Base-by-base conservation (phyloP, 1,284 basidiomycete species). In the Cryptococcus floricola region DNA sequence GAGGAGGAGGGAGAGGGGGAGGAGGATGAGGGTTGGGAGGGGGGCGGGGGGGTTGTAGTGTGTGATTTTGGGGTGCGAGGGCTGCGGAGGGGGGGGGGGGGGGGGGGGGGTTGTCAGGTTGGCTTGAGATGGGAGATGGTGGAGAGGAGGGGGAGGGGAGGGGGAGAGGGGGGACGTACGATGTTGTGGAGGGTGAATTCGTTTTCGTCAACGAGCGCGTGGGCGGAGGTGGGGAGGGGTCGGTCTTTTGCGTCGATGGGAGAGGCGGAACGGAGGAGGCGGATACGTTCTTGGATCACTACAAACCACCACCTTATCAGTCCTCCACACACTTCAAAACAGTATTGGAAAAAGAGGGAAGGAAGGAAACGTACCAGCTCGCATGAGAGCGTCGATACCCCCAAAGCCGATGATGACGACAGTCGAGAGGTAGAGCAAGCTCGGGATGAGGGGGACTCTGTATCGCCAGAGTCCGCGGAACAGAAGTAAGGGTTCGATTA, bases 371-470 rank as follows among this genome's bases (percentile, higher is more conserved):
- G 57, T 52, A 74, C 72, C 58, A 48, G 67, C 69, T 52, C 70
- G 67, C 47, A 54, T 57, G 54, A 66, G 66, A 39, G 70, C 66
- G 50, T 66, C 66, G 18, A 73, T 59, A 2, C 62, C 62, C 3
- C 64, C 69, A 28, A 65, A 66, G 0, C 73, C 73, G 18, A 71
- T 48, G 2, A 54, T 31, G 5, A 66, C 49, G 25, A 66, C 65
- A 8, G 60, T 63, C 23, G 66, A 42, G 16, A 74, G 34, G 68
- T 60, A 60, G 5, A 57, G 34, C 64, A 73, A 62, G 23, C 53
- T 54, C 2, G 56, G 56, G 23, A 53, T 14, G n/a, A 61, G 28
- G 0, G 65, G 65, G 5, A 63, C 59, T 8, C 41, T 19, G 50
- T 66, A 54, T 41, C 54, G 39, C 19, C 7, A n/a, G 34, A 64